Evolutionary conservation across 2,329 filamentous ascomycete genomes (phyloP).

Genomic region (Apiospora saccharicola): DNA sequence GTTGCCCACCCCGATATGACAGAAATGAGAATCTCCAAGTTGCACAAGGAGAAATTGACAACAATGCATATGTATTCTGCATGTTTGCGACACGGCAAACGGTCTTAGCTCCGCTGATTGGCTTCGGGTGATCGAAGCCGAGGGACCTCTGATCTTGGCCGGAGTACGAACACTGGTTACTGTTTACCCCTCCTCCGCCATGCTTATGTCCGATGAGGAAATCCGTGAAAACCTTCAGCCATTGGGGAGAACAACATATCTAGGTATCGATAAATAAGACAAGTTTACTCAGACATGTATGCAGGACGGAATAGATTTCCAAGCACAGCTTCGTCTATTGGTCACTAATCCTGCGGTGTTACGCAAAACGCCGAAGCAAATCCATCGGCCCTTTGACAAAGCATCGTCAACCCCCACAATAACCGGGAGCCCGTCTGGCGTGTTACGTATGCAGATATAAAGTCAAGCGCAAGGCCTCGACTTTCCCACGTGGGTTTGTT

Average conservation of each 20-base stretch:
- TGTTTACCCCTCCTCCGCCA: slow-evolving; percentile 4
- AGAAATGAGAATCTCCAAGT: background rate
- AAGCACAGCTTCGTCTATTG: background rate
- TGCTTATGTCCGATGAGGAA: background rate
- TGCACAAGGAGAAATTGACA: background rate
- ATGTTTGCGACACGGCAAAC: background rate
- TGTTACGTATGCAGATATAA: slow-evolving; percentile 12
- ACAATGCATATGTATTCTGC: background rate
- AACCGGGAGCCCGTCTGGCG: background rate
- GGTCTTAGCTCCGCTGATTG: background rate
- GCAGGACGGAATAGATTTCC: too few relatives aligned
- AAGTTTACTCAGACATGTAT: background rate
- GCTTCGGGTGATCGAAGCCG: background rate
- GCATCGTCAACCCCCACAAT: slow-evolving; percentile 2
- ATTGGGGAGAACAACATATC: background rate
- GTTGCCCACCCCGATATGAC: background rate
- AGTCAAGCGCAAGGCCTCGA: background rate
- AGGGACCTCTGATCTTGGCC: slow-evolving; percentile 7
- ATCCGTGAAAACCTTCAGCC: background rate
- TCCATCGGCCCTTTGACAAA: slow-evolving; percentile 10
- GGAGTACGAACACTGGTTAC: background rate
- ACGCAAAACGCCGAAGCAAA: slow-evolving; percentile 4
- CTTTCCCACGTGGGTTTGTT: background rate
- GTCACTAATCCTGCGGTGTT: background rate
- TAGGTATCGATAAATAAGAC: background rate